Evolutionary conservation across 2,329 filamentous ascomycete genomes (phyloP).

Genomic region (Calonectria naviculata): DNA sequence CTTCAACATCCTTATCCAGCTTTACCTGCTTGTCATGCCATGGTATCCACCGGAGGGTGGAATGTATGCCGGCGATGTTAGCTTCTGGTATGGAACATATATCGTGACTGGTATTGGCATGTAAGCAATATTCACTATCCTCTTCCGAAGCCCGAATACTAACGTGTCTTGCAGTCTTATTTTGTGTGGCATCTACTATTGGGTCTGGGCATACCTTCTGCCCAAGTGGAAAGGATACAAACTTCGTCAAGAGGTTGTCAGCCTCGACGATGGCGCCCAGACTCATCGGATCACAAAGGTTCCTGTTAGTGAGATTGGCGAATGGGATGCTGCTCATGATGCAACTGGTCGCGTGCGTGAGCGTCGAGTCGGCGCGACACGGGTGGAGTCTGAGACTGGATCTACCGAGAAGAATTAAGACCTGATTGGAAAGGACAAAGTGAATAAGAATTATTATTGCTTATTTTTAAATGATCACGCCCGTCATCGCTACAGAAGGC

Average conservation of each 20-base stretch:
- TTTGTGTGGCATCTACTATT: conserved; percentile 14
- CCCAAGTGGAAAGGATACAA: conserved; percentile 13
- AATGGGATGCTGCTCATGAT: conserved; percentile 17
- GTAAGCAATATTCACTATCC: background rate
- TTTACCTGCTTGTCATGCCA: conserved; percentile 71
- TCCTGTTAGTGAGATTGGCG: background rate
- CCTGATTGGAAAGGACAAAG: too few species aligned
- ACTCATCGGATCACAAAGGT: conserved; percentile 9
- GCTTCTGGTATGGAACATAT: conserved; percentile 70
- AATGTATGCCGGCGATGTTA: conserved; percentile 68
- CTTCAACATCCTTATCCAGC: conserved; percentile 19
- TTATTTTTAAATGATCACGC: background rate
- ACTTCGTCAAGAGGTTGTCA: conserved; percentile 10
- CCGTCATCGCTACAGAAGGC: too few species aligned
- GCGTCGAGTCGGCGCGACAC: background rate
- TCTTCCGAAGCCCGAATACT: background rate
- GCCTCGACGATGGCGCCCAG: conserved; percentile 8
- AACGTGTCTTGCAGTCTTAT: conserved; percentile 2
- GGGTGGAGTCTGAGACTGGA: background rate
- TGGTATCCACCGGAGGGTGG: conserved; percentile 74
- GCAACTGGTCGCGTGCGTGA: conserved; percentile 7
- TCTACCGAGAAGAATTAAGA: background rate
- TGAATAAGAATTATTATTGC: background rate
- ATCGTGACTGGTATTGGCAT: conserved; percentile 14
- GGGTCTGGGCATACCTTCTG: conserved; percentile 5